Evolutionary conservation across 768 basidiomycete genomes (phyloP).

Genomic region (Phaeotremella skinneri): DNA sequence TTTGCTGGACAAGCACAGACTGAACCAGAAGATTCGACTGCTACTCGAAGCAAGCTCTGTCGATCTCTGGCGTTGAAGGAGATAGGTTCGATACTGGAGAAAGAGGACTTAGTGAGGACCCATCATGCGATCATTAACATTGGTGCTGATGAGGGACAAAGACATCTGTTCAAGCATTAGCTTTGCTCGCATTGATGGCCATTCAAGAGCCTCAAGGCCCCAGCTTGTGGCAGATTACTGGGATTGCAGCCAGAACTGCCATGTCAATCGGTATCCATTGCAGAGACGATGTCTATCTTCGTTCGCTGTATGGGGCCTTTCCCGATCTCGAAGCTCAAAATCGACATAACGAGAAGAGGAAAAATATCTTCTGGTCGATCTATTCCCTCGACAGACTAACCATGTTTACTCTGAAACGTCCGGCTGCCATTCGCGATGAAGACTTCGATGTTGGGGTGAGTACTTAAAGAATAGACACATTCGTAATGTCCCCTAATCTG

Average conservation of each 20-base stretch:
- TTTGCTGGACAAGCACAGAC: not conserved
- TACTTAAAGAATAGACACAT: not conserved
- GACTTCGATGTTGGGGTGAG: constrained; percentile 23
- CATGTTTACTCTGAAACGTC: constrained; percentile 6
- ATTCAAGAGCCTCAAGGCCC: constrained; percentile 12
- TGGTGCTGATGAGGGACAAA: not conserved
- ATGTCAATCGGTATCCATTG: constrained; percentile 18
- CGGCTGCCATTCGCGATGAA: constrained; percentile 12
- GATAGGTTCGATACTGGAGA: constrained; percentile 6
- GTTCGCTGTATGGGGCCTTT: not conserved
- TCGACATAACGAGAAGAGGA: constrained; percentile 14
- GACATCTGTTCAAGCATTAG: constrained; percentile 15
- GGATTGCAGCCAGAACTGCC: constrained; percentile 13
- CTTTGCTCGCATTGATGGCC: constrained; percentile 6
- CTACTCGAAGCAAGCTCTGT: not conserved
- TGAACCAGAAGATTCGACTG: not conserved
- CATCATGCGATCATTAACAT: not conserved
- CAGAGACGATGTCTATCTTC: constrained; percentile 17
- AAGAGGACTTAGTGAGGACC: constrained; percentile 8
- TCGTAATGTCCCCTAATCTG: not conserved
- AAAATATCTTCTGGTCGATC: constrained; percentile 21
- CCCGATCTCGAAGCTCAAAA: not conserved
- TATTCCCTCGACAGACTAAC: constrained; percentile 18
- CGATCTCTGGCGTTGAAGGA: constrained; percentile 11
- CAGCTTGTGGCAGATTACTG: constrained; percentile 10